Evolutionary conservation across 2,329 filamentous ascomycete genomes (phyloP).

Genomic region (Fusarium pseudocircinatum): DNA sequence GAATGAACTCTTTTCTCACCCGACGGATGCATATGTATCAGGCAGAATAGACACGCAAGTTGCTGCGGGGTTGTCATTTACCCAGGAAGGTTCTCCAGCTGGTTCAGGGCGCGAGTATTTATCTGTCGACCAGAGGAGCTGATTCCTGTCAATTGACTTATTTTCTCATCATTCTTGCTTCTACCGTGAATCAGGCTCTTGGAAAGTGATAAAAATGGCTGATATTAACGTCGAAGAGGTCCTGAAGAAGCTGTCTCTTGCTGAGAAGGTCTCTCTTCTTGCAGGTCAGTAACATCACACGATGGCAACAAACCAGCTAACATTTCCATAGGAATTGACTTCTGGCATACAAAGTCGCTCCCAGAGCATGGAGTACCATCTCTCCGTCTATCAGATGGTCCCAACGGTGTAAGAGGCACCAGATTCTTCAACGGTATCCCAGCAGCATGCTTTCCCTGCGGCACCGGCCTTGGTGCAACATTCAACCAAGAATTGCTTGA

Average conservation of each 20-base stretch:
- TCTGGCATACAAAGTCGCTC: conserved; percentile 74
- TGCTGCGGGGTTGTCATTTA: conserved; percentile 35
- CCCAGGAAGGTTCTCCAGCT: conserved; percentile 3
- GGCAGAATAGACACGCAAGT: conserved; percentile 24
- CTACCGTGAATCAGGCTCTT: neutral
- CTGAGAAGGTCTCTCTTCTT: conserved; percentile 64
- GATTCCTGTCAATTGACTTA: conserved; percentile 13
- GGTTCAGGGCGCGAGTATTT: neutral
- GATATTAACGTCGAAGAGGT: conserved; percentile 64
- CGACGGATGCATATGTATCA: conserved; percentile 18
- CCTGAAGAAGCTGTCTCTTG: conserved; percentile 62
- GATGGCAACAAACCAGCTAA: neutral
- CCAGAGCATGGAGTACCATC: conserved; percentile 70
- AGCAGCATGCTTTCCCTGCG: conserved; percentile 70
- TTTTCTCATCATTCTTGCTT: neutral
- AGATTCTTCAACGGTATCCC: conserved; percentile 73
- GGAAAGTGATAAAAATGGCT: conserved; percentile 50
- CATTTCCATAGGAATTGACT: conserved; percentile 63
- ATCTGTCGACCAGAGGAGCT: neutral
- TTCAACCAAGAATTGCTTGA: conserved; percentile 65
- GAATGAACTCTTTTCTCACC: neutral
- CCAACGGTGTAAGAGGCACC: conserved; percentile 74
- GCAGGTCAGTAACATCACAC: conserved; percentile 52
- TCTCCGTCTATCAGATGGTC: conserved; percentile 73
- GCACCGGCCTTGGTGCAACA: conserved; percentile 66